Evolutionary conservation across 2,329 filamentous ascomycete species (phyloP), one percentile per base, ranked within the genome.

Genomic region (Hortaea sp.): DNA sequence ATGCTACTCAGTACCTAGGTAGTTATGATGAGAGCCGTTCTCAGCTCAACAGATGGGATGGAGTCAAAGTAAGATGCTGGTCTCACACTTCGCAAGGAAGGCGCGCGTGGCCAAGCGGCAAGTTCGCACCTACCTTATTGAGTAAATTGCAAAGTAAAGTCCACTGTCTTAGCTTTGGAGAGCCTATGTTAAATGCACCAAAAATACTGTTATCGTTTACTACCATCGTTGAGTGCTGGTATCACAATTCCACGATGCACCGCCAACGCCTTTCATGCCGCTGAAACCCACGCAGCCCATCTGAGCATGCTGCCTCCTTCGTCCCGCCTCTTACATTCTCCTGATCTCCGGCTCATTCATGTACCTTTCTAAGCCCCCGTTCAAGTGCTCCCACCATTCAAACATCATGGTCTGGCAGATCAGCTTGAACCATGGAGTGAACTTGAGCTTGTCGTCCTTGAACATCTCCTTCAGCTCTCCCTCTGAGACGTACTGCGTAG

Each of bases 381-480:
- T 83, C 47, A 97, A 77, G 68, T 85, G 81, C 62, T 82, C 74
- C 92, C 92, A 98, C 92, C 92, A 98, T 67, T 95, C 84, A 60
- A 94, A 98, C 38, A 98, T 78, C 86, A 97, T 89, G 42, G 87
- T 88, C 67, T 97, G 78, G 76, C 92, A 98, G 63, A 98, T 97
- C 57, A 98, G 82, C 76, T 95, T 95, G 75, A 98, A 98, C 92
- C 92, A 98, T 1, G 92, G 92, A 0, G 92, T 98, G 68, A 97
- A 97, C 60, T 83, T 85, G 58, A 94, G 75, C 44, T 70, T 75
- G 3, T 84, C 79, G 62, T 95, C 84, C 60, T 82, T 72, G 67
- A 98, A 95, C 76, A 90, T 86, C 57, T 76, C 65, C 75, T 88
- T 92, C 55, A 98, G 75, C 58, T 88, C 82, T 27, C 88, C 82